A percentile compares a stretch with the other conserved stretches of the same genome.
Evolutionary conservation across 2,329 filamentous ascomycete species (phyloP).

Genomic region (Volutella citrinella): DNA sequence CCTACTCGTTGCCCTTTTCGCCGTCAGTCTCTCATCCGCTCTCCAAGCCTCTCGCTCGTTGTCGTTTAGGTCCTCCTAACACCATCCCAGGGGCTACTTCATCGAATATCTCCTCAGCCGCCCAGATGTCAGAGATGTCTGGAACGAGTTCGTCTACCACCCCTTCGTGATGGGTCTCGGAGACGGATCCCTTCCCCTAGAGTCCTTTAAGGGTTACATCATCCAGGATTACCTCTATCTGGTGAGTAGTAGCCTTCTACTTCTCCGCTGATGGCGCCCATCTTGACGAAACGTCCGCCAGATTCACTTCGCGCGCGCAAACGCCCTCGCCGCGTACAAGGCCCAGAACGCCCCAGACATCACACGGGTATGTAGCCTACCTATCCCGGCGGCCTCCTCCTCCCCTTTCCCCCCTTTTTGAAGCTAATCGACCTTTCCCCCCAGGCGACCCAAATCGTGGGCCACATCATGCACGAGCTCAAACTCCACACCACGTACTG

Average conservation of each 20-base stretch:
- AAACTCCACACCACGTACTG: constrained; percentile 81
- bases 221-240: constrained; percentile 91
- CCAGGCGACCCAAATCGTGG: constrained; percentile 56
- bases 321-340: constrained; percentile 84
- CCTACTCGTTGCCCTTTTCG: constrained; percentile 64
- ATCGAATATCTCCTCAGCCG: constrained; percentile 78
- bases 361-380: constrained; percentile 50
- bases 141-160: constrained; percentile 76
- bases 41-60: rapidly evolving
- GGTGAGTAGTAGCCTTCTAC: constrained; percentile 47
- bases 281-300: no score
- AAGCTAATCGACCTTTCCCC: no score
- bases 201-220: constrained; percentile 84
- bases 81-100: constrained; percentile 62
- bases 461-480: constrained; percentile 77
- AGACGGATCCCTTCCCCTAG: constrained; percentile 68
- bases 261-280: no score
- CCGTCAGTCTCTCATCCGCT: constrained; percentile 53
- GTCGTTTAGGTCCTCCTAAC: background rate
- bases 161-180: constrained; percentile 78
- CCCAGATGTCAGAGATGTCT: constrained; percentile 69
- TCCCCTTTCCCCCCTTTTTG: no score
- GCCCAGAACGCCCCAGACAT: constrained; percentile 71
- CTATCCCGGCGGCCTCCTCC: no score
- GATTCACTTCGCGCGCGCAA: constrained; percentile 85